Evolutionary conservation across 345 rosid genomes (phyloP).

Genomic region (Stellera chamaejasme): DNA sequence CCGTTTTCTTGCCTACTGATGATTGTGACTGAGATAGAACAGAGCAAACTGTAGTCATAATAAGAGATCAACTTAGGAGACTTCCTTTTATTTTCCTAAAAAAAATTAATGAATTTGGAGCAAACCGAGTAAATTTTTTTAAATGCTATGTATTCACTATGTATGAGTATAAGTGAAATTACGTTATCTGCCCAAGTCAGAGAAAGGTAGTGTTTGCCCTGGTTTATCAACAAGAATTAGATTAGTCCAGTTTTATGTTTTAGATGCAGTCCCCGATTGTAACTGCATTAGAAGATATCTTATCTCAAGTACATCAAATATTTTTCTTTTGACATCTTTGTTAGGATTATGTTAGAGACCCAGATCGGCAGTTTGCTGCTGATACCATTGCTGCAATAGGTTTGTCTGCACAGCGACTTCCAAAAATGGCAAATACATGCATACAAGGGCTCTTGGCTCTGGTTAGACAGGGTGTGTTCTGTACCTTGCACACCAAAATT

Average conservation of each 20-base stretch:
- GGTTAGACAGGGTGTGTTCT: slow-evolving; percentile 54
- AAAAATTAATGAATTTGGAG: too few species aligned
- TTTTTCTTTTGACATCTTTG: slow-evolving; percentile 27
- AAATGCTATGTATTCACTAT: too few species aligned
- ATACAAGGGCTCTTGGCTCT: slow-evolving; percentile 66
- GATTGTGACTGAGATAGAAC: too few species aligned
- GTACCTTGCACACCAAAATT: slow-evolving; percentile 8
- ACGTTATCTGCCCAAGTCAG: background rate
- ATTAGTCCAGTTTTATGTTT: slow-evolving; percentile 2
- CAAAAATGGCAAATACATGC: slow-evolving; percentile 55
- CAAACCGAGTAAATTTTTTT: too few species aligned
- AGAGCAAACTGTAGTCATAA: too few species aligned
- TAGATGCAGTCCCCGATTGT: background rate
- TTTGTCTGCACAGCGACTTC: slow-evolving; percentile 64
- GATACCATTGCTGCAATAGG: slow-evolving; percentile 86
- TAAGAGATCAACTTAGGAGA: too few species aligned
- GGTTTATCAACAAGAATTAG: too few species aligned
- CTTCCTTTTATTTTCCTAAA: too few species aligned
- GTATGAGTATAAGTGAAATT: too few species aligned
- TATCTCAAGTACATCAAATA: slow-evolving; percentile 15
- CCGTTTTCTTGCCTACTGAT: too few species aligned
- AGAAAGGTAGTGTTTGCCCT: background rate
- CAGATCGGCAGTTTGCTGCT: slow-evolving; percentile 88
- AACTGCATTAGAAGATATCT: background rate
- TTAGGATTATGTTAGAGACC: slow-evolving; percentile 90